phyloP scores from a whole-genome alignment of 805 yeast genomes.

The Yarrowia sp. region DNA sequence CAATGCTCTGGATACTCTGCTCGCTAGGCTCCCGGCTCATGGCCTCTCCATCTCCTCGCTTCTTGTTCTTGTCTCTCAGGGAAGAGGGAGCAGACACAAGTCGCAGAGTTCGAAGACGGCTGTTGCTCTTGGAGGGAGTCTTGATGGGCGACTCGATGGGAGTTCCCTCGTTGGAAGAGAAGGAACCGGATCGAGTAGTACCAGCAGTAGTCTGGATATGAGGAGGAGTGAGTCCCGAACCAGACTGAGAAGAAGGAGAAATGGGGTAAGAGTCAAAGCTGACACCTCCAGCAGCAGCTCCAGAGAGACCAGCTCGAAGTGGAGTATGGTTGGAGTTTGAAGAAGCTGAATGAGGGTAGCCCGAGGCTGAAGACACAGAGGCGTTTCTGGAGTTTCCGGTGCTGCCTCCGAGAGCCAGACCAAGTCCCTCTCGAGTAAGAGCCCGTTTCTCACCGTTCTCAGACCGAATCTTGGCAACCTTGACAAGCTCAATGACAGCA shows the following conservation, averaged over 20 bases:
- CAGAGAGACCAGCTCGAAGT: slow-evolving; percentile 25
- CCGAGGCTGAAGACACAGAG: slow-evolving; percentile 13
- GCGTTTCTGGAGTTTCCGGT: neutral
- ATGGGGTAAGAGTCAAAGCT: slow-evolving; percentile 11
- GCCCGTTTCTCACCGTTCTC: slow-evolving; percentile 20
- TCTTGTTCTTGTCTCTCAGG: slow-evolving; percentile 22
- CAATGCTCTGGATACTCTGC: no score
- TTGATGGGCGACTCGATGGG: slow-evolving; percentile 16
- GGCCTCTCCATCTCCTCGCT: neutral
- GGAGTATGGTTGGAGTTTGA: slow-evolving; percentile 18
- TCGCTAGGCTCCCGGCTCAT: slow-evolving; percentile 6
- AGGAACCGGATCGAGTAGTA: slow-evolving; percentile 9
- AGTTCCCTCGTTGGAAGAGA: slow-evolving; percentile 23
- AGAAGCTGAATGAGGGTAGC: neutral
- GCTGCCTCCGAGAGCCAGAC: slow-evolving; percentile 1
- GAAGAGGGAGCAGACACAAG: slow-evolving; percentile 33
- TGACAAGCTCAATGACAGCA: slow-evolving; percentile 56
- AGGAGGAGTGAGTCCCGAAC: slow-evolving; percentile 9
- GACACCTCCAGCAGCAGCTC: slow-evolving; percentile 7
- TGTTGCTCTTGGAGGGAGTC: slow-evolving; percentile 28
- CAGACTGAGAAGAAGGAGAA: slow-evolving; percentile 9
- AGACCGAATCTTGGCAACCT: slow-evolving; percentile 46
- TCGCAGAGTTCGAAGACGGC: slow-evolving; percentile 26
- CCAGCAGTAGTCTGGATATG: neutral
- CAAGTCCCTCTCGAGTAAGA: slow-evolving; percentile 16